A percentile compares a stretch with the other conserved stretches of the same genome.
These are phyloP conservation scores for Plasmodium berghei DNA, from an alignment of 169 alveolate genomes.

Conservation along the genomic window DNA sequence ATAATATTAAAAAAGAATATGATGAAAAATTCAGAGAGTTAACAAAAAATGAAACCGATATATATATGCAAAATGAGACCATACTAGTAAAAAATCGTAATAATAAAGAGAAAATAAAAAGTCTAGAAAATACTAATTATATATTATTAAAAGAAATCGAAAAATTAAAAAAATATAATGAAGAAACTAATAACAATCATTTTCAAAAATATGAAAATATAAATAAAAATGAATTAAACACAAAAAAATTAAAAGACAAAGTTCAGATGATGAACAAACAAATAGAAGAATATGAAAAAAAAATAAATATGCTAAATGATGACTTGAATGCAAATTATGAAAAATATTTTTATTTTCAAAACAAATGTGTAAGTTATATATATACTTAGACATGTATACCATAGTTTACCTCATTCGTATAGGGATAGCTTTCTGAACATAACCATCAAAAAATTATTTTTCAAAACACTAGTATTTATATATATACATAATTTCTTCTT, in stretches of 20 bases:
- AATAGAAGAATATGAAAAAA: slow-evolving; percentile 24
- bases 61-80: slow-evolving; percentile 1
- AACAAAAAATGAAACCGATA: neutral
- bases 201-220: slow-evolving; percentile 6
- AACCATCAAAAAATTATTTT: no score
- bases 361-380: slow-evolving; percentile 32
- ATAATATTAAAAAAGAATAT: slow-evolving; percentile 12
- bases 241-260: slow-evolving; percentile 2
- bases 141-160: slow-evolving; percentile 28
- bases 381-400: no score
- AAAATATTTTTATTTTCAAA: slow-evolving; percentile 19
- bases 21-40: slow-evolving; percentile 22
- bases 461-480: neutral
- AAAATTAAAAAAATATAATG: slow-evolving; percentile 9
- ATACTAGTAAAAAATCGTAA: slow-evolving; percentile 11
- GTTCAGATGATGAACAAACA: neutral
- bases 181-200: neutral
- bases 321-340: slow-evolving; percentile 15
- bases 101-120: slow-evolving; percentile 25
- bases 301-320: slow-evolving; percentile 32
- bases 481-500: neutral
- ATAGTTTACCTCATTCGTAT: no score
- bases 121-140: slow-evolving; percentile 20
- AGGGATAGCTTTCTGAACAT: no score
- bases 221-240: slow-evolving; percentile 9